Conservation (phyloP, 2,329 filamentous ascomycete species). For the Nothophaeocryptopus gaeumannii region DNA sequence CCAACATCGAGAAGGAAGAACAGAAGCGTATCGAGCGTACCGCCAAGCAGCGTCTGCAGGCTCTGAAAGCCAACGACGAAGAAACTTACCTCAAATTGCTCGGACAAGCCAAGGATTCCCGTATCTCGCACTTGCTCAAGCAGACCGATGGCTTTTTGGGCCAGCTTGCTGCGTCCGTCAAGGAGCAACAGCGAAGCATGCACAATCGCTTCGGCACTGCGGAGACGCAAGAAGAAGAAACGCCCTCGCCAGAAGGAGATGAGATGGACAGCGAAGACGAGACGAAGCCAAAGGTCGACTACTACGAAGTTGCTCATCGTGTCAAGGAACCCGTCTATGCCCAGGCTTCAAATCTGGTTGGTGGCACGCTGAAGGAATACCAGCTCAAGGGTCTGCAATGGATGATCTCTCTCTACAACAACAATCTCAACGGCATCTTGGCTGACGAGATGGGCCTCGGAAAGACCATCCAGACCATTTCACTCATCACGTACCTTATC, state of each 20-base stretch:
- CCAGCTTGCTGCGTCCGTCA: conserved; percentile 91
- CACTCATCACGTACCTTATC: conserved; percentile 93
- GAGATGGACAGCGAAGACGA: conserved; percentile 68
- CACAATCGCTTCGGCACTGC: conserved; percentile 71
- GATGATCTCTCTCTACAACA: conserved; percentile 99
- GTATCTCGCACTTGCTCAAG: conserved; percentile 94
- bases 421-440: conserved; percentile 97
- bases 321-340: conserved; percentile 85
- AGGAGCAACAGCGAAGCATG: conserved; percentile 83
- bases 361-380: conserved; percentile 93
- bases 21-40: conserved; percentile 97
- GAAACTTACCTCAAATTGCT: conserved; percentile 97
- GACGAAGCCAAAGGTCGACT: conserved; percentile 80
- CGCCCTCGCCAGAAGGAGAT: conserved; percentile 64
- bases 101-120: conserved; percentile 97
- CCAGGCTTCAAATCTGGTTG: conserved; percentile 83
- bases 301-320: conserved; percentile 96
- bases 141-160: conserved; percentile 98
- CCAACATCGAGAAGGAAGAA: conserved; percentile 98
- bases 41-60: conserved; percentile 98
- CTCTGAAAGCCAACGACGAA: conserved; percentile 97
- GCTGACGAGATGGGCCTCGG: conserved; percentile 99
- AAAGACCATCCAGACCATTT: conserved; percentile 99
- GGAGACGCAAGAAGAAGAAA: conserved; percentile 48
- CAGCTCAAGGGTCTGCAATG: conserved; percentile 97